Base-by-base conservation (phyloP, 768 basidiomycete genomes). In the Amylocystis lapponica region DNA sequence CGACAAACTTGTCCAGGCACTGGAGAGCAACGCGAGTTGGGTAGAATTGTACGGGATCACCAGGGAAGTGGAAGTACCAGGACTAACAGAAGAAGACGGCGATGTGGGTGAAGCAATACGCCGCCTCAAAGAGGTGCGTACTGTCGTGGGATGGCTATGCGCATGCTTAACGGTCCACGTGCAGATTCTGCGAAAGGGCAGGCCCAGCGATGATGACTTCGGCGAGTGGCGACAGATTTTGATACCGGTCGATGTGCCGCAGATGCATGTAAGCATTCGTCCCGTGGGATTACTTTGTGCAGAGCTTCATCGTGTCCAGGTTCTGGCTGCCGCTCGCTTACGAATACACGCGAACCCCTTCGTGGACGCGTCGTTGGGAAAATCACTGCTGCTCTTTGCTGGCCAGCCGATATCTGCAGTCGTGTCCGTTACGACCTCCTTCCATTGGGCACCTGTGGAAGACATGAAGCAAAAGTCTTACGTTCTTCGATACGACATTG, bases 171-270 rank as follows among this genome's bases (percentile, higher is more conserved):
- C 23, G 14, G 9, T n/a, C 11, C 14, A 8, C 20, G 1, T 17
- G 33, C 40, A 66, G 61, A 50, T 52, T 19, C 44, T 83, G 27
- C 66, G 65, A 19, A 60, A 57, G 41, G 71, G 74, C 43, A 68
- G 65, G 51, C 67, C 60, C 11, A 55, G 69, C 11, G 56, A 62
- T 50, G 72, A 13, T 52, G 53, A 42, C 5, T 47, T 54, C 35
- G 60, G 55, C 16, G 55, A 67, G 14, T 95, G 90, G 89, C 73
- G 81, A 33, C 79, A 83, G 50, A 75, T 94, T 33, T 73, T 70
- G 45, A 88, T 94, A 36, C 89, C 90, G 20, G 84, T 94, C 5
- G 92, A 94, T 55, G 73, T 94, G 23, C 92, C 92, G 1, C 58
- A 66, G 45, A 83, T 89, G 74, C 79, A 82, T 56, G 92, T 89